Evolutionary conservation across 257 asterid species (phyloP), one percentile per base, ranked within the genome.

Genomic region (Ehretia macrophylla): DNA sequence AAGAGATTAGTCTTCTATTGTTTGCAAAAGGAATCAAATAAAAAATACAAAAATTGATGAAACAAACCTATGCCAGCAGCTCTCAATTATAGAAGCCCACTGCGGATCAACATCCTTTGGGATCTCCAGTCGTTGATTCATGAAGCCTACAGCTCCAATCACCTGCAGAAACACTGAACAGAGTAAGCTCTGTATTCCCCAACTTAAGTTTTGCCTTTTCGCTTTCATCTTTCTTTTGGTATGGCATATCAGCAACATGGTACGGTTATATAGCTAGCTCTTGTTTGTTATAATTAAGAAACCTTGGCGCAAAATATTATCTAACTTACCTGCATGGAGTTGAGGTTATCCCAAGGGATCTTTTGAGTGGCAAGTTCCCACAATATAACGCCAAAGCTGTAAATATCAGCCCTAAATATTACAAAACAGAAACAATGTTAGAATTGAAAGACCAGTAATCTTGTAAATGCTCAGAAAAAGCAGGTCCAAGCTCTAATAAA

Each of bases 61-160:
- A 13, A 64, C 85, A 51, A 62, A 88, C 99, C 84, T 83, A 27
- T 68, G 81, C 96, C 95, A 92, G 74, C 97, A 88, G 83, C 91
- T 86, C 79, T 84, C 91, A n/a, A 88, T 84, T 52, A 92, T 63
- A 19, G 95, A 79, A 59, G 71, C 84, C 97, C 97, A 92, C 57
- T 81, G 81, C 4, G 93, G 86, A 66, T 86, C 86, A 14, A 85
- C 75, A 49, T 88, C 93, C 58, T 57, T 66, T 22, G 99, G 99
- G 60, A 88, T 78, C 56, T 92, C 96, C 42, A 92, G 79, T 46
- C 86, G 81, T 72, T 81, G 97, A 72, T 88, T 78, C 97, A 92
- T 92, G 78, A 92, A 92, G n/a, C 97, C 99, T 72, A 92, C 97
- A 47, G 97, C 96, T 64, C 94, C 97, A 46, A 92, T 83, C 45